These are phyloP conservation scores for Physcomitrellopsis africana DNA, from an alignment of 225 moss, liverwort and hornwort species.

Conservation along the genomic window DNA sequence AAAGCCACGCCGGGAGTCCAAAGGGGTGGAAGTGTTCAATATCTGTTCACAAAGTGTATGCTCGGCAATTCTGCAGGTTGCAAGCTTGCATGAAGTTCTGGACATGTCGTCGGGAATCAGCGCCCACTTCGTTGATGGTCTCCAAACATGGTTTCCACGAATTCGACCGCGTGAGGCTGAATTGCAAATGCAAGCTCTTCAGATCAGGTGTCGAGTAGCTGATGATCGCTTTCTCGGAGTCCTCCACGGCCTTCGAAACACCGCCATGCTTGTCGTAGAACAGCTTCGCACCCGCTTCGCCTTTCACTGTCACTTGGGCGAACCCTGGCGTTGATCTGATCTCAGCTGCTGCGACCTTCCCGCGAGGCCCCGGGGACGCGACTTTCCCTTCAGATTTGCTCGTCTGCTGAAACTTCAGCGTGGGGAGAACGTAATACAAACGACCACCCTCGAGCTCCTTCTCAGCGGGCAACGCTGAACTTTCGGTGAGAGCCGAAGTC, in stretches of 20 bases:
- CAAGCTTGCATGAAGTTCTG: conserved; percentile 55
- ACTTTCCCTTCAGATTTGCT: conserved; percentile 21
- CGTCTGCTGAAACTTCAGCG: conserved; percentile 46
- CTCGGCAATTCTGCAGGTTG: conserved; percentile 46
- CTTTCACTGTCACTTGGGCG: conserved; percentile 59
- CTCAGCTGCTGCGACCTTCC: conserved; percentile 41
- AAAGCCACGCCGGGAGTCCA: conserved; percentile 21
- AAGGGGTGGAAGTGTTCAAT: background rate
- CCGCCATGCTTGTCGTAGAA: conserved; percentile 16
- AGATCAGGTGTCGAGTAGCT: conserved; percentile 71
- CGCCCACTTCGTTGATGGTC: conserved; percentile 64
- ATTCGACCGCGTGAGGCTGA: conserved; percentile 45
- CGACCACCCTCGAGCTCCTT: conserved; percentile 62
- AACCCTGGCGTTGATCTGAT: conserved; percentile 55
- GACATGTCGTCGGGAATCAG: conserved; percentile 55
- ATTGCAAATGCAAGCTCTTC: conserved; percentile 50
- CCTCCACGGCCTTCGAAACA: background rate
- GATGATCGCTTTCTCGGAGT: conserved; percentile 35
- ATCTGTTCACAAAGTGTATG: conserved; percentile 37
- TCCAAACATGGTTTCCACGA: conserved; percentile 67
- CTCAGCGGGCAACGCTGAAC: conserved; percentile 41
- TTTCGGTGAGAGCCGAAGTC: conserved; percentile 40
- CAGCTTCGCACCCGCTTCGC: conserved; percentile 34
- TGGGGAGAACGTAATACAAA: conserved; percentile 55
- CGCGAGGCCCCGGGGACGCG: conserved; percentile 1